Base-by-base conservation (phyloP, 805 yeast genomes). In the Candida sithepensis region DNA sequence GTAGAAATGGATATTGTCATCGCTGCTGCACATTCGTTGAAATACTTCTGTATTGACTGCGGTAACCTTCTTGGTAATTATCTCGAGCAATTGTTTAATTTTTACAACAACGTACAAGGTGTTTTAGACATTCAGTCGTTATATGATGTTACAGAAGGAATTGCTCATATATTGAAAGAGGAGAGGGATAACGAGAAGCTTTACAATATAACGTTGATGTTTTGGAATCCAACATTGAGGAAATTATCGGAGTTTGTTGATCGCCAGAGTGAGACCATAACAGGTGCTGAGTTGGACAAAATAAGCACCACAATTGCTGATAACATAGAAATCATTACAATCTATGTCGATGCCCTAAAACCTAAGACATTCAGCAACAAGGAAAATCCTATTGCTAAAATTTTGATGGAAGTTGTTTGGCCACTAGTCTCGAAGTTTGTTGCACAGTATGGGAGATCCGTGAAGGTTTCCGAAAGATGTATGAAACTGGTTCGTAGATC, bases 11-110 rank as follows among this genome's bases (percentile, higher is more conserved):
- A 79, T 39, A 85, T 88, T 26, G 72, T 85, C 21, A 78, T 85
- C 23, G 97, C 99, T 1, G 88, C 97, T 0, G 85, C 97, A 0
- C 91, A 88, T 66, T 95, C 99, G 0, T 74, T 94, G 58, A 88
- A 89, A 91, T 92, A 82, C 62, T 88, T 94, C 60, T 91, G 97
- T 69, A 86, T 88, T 60, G 99, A 95, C 67, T 94, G 99, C 60
- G 78, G 91, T 0, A 59, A 65, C 12, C 71, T 82, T 14, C 69
- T 94, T 55, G 77, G 82, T 18, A 76, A 77, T 41, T 88, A 78
- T 62, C 70, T 89, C 55, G 88, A 82, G 46, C 96, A 89, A 63
- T 72, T 94, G 47, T 81, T 84, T 56, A 74, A 79, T 53, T 82
- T 94, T 50, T 92, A 89, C 66, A 77, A 78, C 44, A 73, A 72